phyloP scores from a whole-genome alignment of 2,329 filamentous ascomycete species.

The Venturia carpophila region DNA sequence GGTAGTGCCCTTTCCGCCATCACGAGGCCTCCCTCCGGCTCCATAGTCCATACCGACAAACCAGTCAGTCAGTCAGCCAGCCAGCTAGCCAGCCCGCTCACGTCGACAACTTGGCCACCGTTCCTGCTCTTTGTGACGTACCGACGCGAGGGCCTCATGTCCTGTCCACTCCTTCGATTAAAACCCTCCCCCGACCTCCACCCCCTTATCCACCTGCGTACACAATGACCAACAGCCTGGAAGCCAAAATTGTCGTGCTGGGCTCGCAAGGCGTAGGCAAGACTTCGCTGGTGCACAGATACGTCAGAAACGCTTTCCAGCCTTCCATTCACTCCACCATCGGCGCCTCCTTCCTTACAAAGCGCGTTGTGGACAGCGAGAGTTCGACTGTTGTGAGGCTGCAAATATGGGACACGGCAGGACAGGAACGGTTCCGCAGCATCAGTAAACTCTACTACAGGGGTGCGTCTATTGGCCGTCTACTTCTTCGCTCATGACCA shows the following conservation, averaged over 20 bases:
- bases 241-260: conserved; percentile 75
- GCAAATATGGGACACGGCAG: conserved; percentile 94
- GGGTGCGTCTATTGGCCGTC: conserved; percentile 26
- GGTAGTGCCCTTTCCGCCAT: background rate
- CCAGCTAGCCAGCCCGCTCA: background rate
- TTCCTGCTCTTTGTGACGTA: background rate
- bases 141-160: background rate
- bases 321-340: conserved; percentile 46
- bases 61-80: no score
- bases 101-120: no score
- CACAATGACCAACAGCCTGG: conserved; percentile 35
- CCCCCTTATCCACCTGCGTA: background rate
- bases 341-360: conserved; percentile 52
- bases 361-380: conserved; percentile 65
- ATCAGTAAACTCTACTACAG: conserved; percentile 96
- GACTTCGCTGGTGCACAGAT: conserved; percentile 69
- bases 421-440: conserved; percentile 89
- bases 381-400: conserved; percentile 81
- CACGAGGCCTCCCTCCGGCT: background rate
- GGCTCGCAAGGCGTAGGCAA: conserved; percentile 74
- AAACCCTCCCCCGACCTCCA: background rate
- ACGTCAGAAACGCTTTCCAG: conserved; percentile 63
- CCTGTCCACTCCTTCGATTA: conserved; percentile 3
- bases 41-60: background rate
- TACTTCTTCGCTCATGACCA: background rate